Evolutionary conservation across 2,329 filamentous ascomycete species (phyloP).

Genomic region (Trichocomaceae sp.): DNA sequence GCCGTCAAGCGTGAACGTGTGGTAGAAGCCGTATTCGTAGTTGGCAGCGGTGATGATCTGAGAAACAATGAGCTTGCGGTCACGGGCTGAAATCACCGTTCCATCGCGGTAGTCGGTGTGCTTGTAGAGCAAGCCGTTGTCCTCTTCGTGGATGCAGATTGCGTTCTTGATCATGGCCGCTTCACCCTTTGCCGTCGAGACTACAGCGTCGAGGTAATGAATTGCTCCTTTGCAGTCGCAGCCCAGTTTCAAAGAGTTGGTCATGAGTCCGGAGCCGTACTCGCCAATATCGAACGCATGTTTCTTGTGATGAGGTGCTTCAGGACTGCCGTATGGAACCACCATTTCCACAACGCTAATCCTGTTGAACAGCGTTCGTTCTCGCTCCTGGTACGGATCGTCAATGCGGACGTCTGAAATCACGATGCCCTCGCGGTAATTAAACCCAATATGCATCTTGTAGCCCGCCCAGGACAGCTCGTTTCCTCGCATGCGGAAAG

Average conservation of each 20-base stretch:
- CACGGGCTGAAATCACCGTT: slow-evolving; percentile 76
- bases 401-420: slow-evolving; percentile 79
- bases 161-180: slow-evolving; percentile 82
- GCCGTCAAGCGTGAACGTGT: slow-evolving; percentile 88
- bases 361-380: slow-evolving; percentile 60
- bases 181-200: slow-evolving; percentile 68
- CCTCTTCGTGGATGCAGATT: slow-evolving; percentile 92
- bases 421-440: slow-evolving; percentile 86
- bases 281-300: slow-evolving; percentile 44
- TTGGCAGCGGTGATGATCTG: slow-evolving; percentile 94
- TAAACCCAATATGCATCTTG: slow-evolving; percentile 89
- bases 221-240: slow-evolving; percentile 75
- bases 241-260: slow-evolving; percentile 40
- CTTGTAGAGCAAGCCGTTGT: slow-evolving; percentile 86
- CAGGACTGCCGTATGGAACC: slow-evolving; percentile 59
- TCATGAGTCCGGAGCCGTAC: slow-evolving; percentile 44
- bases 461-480: slow-evolving; percentile 86
- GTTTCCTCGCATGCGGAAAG: slow-evolving; percentile 69
- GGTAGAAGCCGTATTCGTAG: slow-evolving; percentile 85
- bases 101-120: slow-evolving; percentile 93
- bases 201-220: slow-evolving; percentile 82
- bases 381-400: slow-evolving; percentile 56
- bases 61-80: slow-evolving; percentile 76
- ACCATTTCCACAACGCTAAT: slow-evolving; percentile 91
- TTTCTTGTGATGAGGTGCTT: slow-evolving; percentile 43